phyloP scores from a whole-genome alignment of 305 asterid genomes.

The Fraxinus sp. region DNA sequence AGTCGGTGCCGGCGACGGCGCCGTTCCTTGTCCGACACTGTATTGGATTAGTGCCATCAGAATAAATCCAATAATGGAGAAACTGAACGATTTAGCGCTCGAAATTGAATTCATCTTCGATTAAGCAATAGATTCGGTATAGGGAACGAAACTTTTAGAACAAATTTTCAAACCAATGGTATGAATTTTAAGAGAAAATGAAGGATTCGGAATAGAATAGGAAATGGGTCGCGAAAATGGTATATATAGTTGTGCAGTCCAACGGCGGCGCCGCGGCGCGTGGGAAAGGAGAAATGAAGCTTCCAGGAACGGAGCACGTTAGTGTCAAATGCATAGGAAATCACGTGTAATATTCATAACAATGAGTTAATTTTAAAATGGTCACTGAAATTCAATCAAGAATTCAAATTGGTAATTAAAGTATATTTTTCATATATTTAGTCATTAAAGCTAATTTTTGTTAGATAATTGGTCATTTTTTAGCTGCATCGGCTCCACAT shows the following conservation, averaged over 20 bases:
- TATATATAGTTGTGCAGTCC: neutral
- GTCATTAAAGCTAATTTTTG: neutral
- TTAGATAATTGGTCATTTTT: neutral
- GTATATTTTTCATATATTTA: no score
- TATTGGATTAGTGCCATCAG: slow-evolving; percentile 37
- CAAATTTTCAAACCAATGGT: neutral
- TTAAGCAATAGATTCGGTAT: neutral
- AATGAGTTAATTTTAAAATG: no score
- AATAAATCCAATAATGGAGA: slow-evolving; percentile 39
- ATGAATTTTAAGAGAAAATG: neutral
- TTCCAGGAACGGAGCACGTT: neutral
- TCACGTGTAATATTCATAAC: neutral
- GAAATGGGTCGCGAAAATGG: neutral
- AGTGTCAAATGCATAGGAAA: neutral
- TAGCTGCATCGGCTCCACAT: neutral
- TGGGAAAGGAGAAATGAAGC: neutral
- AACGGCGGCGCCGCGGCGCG: neutral
- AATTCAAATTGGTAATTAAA: neutral
- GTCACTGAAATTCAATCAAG: neutral
- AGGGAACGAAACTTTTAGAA: neutral
- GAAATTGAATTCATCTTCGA: slow-evolving; percentile 25
- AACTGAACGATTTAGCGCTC: slow-evolving; percentile 23
- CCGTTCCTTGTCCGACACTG: slow-evolving; percentile 41
- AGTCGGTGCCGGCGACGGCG: slow-evolving; percentile 50
- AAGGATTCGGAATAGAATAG: neutral